A percentile compares a stretch with the other conserved stretches of the same genome.
These are phyloP conservation scores for Trichoderma sp. DNA, from an alignment of 2,329 filamentous ascomycete species.

Conservation along the genomic window DNA sequence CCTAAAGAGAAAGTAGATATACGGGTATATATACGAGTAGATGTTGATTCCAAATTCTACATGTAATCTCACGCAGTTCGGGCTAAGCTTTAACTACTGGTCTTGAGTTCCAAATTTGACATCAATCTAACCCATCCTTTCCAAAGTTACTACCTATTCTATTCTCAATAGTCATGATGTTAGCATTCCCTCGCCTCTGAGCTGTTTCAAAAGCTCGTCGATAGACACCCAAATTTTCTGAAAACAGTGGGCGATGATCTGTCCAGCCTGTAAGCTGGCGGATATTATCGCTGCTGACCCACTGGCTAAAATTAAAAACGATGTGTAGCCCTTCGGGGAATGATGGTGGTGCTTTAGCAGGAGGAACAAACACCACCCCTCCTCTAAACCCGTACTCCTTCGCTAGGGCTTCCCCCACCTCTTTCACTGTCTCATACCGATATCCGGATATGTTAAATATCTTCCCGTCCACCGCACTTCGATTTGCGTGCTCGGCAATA, in stretches of 20 bases:
- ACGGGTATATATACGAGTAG: not conserved
- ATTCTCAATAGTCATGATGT: not conserved
- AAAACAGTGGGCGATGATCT: constrained; percentile 38
- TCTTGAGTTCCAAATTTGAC: not conserved
- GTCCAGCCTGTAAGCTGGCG: constrained; percentile 41
- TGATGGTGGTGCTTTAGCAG: constrained; percentile 21
- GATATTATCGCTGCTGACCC: constrained; percentile 44
- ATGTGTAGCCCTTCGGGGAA: constrained; percentile 22
- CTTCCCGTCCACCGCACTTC: constrained; percentile 35
- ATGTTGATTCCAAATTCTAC: not conserved
- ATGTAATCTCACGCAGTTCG: not conserved
- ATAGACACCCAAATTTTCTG: constrained; percentile 37
- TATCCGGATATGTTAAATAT: constrained; percentile 47
- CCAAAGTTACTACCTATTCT: not conserved
- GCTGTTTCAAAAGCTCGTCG: constrained; percentile 39
- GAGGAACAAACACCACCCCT: constrained; percentile 30
- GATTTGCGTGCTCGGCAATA: constrained; percentile 39
- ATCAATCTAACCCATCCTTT: not conserved
- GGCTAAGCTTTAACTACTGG: not conserved
- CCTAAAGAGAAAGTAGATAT: not conserved
- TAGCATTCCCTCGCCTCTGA: not conserved
- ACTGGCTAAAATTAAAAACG: constrained; percentile 41
- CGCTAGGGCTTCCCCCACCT: constrained; percentile 40
- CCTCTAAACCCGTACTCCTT: constrained; percentile 40
- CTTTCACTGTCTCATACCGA: constrained; percentile 43